These are phyloP conservation scores for Gigaspora rosea DNA, from an alignment of 192 early-diverging fungal species.

Conservation along the genomic window DNA sequence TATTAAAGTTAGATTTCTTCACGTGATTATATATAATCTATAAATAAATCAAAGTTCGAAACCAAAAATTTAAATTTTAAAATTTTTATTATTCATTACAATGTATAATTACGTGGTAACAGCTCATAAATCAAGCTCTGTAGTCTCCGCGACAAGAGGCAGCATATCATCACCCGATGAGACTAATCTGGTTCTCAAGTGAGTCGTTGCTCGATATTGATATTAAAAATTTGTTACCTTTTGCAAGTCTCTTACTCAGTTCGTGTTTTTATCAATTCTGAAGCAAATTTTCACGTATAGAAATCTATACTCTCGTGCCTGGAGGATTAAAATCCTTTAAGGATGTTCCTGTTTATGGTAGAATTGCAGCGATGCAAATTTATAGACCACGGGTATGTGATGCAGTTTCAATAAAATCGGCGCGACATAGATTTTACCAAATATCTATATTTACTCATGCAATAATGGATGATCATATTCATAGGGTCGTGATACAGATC, in stretches of 20 bases:
- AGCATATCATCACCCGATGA: slow-evolving; percentile 62
- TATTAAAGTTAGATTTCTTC: too few species aligned
- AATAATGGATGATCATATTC: background rate
- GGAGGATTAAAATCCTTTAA: slow-evolving; percentile 52
- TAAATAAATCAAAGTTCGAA: too few species aligned
- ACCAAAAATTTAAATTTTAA: background rate
- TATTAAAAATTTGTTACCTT: background rate
- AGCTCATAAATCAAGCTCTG: slow-evolving; percentile 78
- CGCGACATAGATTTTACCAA: background rate
- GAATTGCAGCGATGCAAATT: slow-evolving; percentile 57
- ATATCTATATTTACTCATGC: background rate
- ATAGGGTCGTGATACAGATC: slow-evolving; percentile 60
- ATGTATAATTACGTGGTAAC: slow-evolving; percentile 75
- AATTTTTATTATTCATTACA: background rate
- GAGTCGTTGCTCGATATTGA: slow-evolving; percentile 19
- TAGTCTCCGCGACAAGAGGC: slow-evolving; percentile 63
- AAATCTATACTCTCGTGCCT: slow-evolving; percentile 52
- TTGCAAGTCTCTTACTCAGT: background rate
- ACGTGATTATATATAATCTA: too few species aligned
- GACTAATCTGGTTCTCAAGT: slow-evolving; percentile 77
- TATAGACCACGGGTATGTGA: slow-evolving; percentile 44
- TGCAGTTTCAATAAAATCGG: too few species aligned
- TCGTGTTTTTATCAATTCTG: background rate
- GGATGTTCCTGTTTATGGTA: slow-evolving; percentile 70
- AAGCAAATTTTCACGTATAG: slow-evolving; percentile 62